These are phyloP conservation scores for Suillus hirtellus DNA, from an alignment of 768 basidiomycete species.

Conservation along the genomic window DNA sequence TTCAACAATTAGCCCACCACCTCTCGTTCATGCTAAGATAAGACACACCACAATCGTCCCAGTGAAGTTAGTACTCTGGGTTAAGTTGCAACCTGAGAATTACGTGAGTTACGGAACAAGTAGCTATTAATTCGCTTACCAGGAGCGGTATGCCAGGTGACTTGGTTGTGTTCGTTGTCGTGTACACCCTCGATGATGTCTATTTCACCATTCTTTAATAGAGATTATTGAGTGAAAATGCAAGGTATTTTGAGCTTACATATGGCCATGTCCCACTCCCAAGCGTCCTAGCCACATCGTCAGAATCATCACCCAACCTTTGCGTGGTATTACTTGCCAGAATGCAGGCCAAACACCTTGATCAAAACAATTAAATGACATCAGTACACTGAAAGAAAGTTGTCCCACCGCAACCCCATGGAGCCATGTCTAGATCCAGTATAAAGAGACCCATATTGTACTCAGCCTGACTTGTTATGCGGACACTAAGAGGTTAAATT, in stretches of 20 bases:
- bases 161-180: constrained; percentile 82
- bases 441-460: constrained; percentile 84
- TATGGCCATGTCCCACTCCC: constrained; percentile 63
- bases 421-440: constrained; percentile 79
- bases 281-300: constrained; percentile 27
- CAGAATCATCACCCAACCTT: not conserved
- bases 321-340: constrained; percentile 46
- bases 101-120: constrained; percentile 8
- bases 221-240: constrained; percentile 13
- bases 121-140: constrained; percentile 36
- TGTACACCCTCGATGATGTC: constrained; percentile 87
- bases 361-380: constrained; percentile 12
- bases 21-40: not conserved
- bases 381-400: constrained; percentile 7
- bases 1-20: constrained; percentile 22
- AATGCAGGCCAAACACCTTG: constrained; percentile 83
- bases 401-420: constrained; percentile 81
- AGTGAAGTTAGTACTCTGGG: constrained; percentile 55
- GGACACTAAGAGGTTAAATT: constrained; percentile 50
- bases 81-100: constrained; percentile 55
- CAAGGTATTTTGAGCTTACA: constrained; percentile 39
- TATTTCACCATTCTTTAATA: constrained; percentile 68
- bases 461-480: constrained; percentile 62
- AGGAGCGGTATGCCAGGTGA: constrained; percentile 75
- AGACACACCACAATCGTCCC: constrained; percentile 61